Percentiles rank a stretch among this genome's conserved stretches.
phyloP scores from a whole-genome alignment of 164 flowering plant genomes.

The grape (Vitis vinifera) region ASM3070453v1 NC_081808.1:2706501-2707000 shows the following conservation, averaged over 20 bases:
- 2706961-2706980: slow-evolving; percentile 11
- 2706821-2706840: slow-evolving; percentile 45
- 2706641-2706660: not conserved
- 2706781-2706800: slow-evolving; percentile 39
- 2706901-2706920: slow-evolving; percentile 2
- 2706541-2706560: too few relatives aligned
- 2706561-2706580: too few relatives aligned
- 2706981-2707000: slow-evolving; percentile 75
- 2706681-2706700: not conserved
- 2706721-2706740: not conserved
- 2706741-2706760: not conserved
- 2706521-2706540: not conserved
- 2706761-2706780: slow-evolving; percentile 42
- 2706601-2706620: not conserved
- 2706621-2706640: not conserved
- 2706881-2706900: not conserved
- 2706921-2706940: not conserved
- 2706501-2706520: not conserved
- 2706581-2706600: not conserved
- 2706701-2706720: not conserved
- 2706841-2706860: slow-evolving; percentile 26
- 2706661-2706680: not conserved
- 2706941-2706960: not conserved
- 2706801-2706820: slow-evolving; percentile 35
- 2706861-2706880: not conserved